Evolutionary conservation across 176 grass and related monocot species (phyloP).

Genomic region (Alloteropsis semialata): DNA sequence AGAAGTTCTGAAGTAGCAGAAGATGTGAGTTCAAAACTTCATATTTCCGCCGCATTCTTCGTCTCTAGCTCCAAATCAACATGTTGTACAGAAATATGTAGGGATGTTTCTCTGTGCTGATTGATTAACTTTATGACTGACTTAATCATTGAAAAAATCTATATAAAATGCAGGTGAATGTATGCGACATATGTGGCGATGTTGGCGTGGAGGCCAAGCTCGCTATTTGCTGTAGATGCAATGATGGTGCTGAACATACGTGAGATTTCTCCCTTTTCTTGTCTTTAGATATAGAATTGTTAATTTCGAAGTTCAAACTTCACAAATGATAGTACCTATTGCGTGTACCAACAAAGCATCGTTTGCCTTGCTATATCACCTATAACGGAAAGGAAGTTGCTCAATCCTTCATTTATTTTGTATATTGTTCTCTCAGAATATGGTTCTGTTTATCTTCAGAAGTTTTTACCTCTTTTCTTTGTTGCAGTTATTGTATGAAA

Average conservation of each 20-base stretch:
- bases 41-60: not conserved
- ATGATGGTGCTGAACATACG: slow-evolving; percentile 76
- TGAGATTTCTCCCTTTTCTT: slow-evolving; percentile 22
- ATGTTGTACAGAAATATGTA: not conserved
- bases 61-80: not conserved
- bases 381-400: not conserved
- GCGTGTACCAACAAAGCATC: not conserved
- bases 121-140: not conserved
- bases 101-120: not conserved
- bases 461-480: slow-evolving; percentile 18
- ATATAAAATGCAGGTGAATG: slow-evolving; percentile 50
- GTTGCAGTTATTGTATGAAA: slow-evolving; percentile 69
- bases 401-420: not conserved
- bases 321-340: not conserved
- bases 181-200: slow-evolving; percentile 76
- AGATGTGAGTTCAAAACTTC: slow-evolving; percentile 42
- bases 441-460: not conserved
- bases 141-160: not conserved
- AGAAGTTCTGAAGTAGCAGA: slow-evolving; percentile 32
- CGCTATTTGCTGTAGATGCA: slow-evolving; percentile 65
- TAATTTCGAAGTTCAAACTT: not conserved
- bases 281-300: not conserved
- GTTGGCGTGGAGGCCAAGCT: slow-evolving; percentile 64
- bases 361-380: not conserved
- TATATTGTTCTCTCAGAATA: not conserved